A percentile compares a stretch with the other conserved stretches of the same genome.
Evolutionary conservation across 208 protist species (phyloP).

Genomic region (Wallacemonas sp.): DNA sequence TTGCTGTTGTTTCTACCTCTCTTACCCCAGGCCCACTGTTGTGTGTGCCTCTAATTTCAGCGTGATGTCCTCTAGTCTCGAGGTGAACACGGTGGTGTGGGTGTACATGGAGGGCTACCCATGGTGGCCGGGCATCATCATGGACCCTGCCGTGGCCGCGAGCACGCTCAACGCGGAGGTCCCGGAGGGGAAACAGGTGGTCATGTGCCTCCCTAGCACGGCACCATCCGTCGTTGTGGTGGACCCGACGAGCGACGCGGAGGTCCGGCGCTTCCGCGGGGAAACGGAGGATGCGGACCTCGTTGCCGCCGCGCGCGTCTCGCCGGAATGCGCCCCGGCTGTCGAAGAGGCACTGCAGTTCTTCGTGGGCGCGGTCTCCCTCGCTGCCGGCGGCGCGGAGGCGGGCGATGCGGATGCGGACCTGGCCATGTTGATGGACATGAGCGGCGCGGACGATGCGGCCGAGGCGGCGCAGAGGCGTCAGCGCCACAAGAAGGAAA

Average conservation of each 20-base stretch:
- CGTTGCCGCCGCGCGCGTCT: conserved; percentile 31
- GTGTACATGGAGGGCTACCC: conserved; percentile 74
- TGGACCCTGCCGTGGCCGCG: conserved; percentile 41
- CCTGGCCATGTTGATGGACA: neutral
- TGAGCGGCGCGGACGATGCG: neutral
- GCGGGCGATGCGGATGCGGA: conserved; percentile 1
- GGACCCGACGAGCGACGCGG: conserved; percentile 29
- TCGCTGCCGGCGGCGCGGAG: neutral
- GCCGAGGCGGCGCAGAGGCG: conserved; percentile 1
- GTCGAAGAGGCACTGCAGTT: conserved; percentile 55
- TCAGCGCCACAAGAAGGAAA: conserved; percentile 16
- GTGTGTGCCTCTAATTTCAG: too few relatives aligned
- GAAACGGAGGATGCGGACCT: conserved; percentile 37
- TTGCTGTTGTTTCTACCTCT: conserved; percentile 18
- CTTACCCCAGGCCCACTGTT: neutral
- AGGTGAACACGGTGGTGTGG: conserved; percentile 70
- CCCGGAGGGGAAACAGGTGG: conserved; percentile 45
- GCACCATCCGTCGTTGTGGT: conserved; percentile 60
- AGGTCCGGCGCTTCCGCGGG: conserved; percentile 42
- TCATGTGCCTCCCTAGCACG: conserved; percentile 62
- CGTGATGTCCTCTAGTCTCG: conserved; percentile 26
- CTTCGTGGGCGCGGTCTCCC: neutral
- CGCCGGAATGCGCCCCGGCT: conserved; percentile 54
- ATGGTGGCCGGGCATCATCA: conserved; percentile 82
- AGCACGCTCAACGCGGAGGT: conserved; percentile 16